Evolutionary conservation across 306 rosid genomes (phyloP).

Genomic region (Mucuna pruriens): DNA sequence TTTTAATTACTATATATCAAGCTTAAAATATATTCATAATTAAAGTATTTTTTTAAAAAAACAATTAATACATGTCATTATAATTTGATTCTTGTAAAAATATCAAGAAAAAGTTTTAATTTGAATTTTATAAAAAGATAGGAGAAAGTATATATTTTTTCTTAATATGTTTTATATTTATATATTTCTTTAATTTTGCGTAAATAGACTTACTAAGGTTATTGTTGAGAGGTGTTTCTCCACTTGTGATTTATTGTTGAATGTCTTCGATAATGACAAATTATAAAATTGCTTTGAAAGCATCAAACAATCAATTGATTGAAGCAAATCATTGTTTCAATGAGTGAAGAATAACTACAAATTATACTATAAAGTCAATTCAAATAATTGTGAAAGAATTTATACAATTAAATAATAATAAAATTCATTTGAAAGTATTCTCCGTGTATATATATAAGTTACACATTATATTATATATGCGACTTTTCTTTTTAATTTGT

Average conservation of each 20-base stretch:
- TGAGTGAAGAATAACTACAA: constrained; percentile 32
- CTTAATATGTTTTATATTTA: too few species aligned
- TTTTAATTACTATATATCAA: too few species aligned
- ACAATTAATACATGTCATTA: too few species aligned
- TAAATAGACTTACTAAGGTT: background rate
- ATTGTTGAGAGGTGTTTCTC: background rate
- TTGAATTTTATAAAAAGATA: too few species aligned
- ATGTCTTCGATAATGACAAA: background rate
- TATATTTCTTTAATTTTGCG: background rate
- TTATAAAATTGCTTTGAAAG: constrained; percentile 29
- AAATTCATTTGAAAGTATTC: constrained; percentile 7
- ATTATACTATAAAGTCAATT: constrained; percentile 37
- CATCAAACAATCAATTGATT: constrained; percentile 15
- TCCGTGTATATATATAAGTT: background rate
- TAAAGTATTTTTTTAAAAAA: too few species aligned
- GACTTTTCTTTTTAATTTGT: constrained; percentile 8
- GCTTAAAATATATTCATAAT: too few species aligned
- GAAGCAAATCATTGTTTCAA: constrained; percentile 31
- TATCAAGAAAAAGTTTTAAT: too few species aligned
- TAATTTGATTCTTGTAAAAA: too few species aligned
- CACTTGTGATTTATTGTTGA: background rate
- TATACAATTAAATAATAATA: background rate
- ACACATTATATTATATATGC: background rate
- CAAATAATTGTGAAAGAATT: constrained; percentile 36
- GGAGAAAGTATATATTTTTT: too few species aligned